phyloP scores from a whole-genome alignment of 1,139 yeast genomes.

The Pneumocystis canis region DNA sequence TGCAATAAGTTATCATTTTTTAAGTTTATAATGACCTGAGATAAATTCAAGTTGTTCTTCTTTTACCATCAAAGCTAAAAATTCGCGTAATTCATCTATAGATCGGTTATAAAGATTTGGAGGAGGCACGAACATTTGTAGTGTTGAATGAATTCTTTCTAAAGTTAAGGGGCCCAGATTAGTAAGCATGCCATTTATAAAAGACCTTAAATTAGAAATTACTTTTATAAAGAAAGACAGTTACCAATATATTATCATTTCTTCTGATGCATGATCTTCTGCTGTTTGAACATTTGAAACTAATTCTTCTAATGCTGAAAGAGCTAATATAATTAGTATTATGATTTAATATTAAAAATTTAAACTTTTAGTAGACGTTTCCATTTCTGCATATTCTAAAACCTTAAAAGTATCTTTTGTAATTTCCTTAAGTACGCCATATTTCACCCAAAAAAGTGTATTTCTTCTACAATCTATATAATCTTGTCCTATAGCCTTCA shows the following conservation, averaged over 20 bases:
- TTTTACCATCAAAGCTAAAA: constrained; percentile 30
- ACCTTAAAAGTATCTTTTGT: constrained; percentile 16
- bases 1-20: constrained; percentile 9
- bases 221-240: not conserved
- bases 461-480: constrained; percentile 17
- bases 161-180: constrained; percentile 39
- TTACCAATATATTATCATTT: constrained; percentile 29
- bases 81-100: constrained; percentile 30
- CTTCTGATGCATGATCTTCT: constrained; percentile 25
- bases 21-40: constrained; percentile 23
- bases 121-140: constrained; percentile 38
- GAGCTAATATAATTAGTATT: constrained; percentile 13
- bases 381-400: constrained; percentile 22
- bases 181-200: constrained; percentile 40
- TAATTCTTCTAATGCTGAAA: constrained; percentile 12
- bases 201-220: constrained; percentile 25
- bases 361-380: constrained; percentile 1
- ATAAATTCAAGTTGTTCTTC: constrained; percentile 29
- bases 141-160: constrained; percentile 38
- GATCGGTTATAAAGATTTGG: constrained; percentile 30
- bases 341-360: constrained; percentile 28
- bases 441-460: constrained; percentile 21
- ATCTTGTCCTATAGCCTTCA: constrained; percentile 19
- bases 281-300: constrained; percentile 19
- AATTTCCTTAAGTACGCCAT: constrained; percentile 19